Evolutionary conservation across 177 flowering plant species (phyloP).

Genomic region (Vitis hybrid): DNA sequence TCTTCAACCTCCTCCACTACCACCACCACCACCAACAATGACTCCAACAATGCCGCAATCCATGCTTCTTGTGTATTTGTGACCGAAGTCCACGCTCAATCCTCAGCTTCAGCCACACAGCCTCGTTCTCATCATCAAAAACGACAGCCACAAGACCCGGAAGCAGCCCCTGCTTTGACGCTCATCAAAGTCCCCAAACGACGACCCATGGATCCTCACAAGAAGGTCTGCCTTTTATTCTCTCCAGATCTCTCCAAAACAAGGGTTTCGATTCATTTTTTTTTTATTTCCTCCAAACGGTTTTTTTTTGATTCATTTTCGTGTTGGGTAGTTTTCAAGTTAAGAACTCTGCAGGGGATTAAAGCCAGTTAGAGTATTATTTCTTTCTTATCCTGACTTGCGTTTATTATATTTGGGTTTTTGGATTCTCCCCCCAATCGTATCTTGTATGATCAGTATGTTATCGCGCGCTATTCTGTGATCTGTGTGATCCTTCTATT

Average conservation of each 20-base stretch:
- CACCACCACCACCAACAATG: not conserved
- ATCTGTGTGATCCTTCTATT: too few species aligned
- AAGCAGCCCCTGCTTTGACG: constrained; percentile 23
- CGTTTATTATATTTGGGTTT: too few species aligned
- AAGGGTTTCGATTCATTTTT: too few species aligned
- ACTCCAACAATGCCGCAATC: not conserved
- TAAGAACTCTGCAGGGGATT: too few species aligned
- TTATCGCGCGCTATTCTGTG: too few species aligned
- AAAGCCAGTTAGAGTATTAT: too few species aligned
- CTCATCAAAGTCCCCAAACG: constrained; percentile 31
- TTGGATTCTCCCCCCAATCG: too few species aligned
- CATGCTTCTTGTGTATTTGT: not conserved
- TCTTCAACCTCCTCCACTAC: constrained; percentile 3
- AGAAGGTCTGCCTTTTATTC: constrained; percentile 25
- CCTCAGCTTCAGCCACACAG: constrained; percentile 2
- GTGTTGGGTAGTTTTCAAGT: too few species aligned
- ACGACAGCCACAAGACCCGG: not conserved
- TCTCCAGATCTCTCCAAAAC: not conserved
- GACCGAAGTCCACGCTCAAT: constrained; percentile 9
- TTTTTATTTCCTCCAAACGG: too few species aligned
- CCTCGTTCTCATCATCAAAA: not conserved
- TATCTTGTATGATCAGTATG: too few species aligned
- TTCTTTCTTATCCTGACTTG: too few species aligned
- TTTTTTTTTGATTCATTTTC: too few species aligned
- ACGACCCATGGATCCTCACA: constrained; percentile 33